Percentiles rank a stretch among this genome's conserved stretches.
Evolutionary conservation across 129 eudicot genomes (phyloP).

Genomic region (Tanacetum coccineum): DNA sequence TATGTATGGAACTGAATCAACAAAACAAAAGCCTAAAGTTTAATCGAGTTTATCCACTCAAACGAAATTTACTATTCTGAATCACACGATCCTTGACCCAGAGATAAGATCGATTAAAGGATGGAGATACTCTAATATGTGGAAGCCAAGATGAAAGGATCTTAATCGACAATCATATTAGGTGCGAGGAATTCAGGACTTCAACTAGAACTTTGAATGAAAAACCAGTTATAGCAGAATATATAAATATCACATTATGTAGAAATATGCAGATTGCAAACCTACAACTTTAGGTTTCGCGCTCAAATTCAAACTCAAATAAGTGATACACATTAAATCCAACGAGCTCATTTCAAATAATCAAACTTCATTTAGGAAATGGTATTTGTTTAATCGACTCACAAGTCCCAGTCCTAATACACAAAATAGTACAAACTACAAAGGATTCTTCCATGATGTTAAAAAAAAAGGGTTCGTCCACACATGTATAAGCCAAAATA

Average conservation of each 20-base stretch:
- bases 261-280: not conserved
- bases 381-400: not conserved
- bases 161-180: too few species aligned
- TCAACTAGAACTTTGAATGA: too few species aligned
- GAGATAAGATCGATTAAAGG: too few species aligned
- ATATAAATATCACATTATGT: not conserved
- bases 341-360: not conserved
- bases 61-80: too few species aligned
- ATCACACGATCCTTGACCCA: too few species aligned
- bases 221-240: not conserved
- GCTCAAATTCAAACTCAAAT: not conserved
- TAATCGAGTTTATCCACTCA: too few species aligned
- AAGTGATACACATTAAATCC: not conserved
- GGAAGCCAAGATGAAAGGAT: too few species aligned
- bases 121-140: too few species aligned
- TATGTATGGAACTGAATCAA: too few species aligned
- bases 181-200: too few species aligned
- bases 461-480: not conserved
- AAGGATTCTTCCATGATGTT: too few species aligned
- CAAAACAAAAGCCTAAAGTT: too few species aligned
- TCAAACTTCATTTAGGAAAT: not conserved
- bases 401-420: not conserved
- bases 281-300: not conserved
- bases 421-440: not conserved
- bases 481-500: conserved; percentile 1